Conservation (phyloP, 345 rosid species). For the Acer saccharum region DNA sequence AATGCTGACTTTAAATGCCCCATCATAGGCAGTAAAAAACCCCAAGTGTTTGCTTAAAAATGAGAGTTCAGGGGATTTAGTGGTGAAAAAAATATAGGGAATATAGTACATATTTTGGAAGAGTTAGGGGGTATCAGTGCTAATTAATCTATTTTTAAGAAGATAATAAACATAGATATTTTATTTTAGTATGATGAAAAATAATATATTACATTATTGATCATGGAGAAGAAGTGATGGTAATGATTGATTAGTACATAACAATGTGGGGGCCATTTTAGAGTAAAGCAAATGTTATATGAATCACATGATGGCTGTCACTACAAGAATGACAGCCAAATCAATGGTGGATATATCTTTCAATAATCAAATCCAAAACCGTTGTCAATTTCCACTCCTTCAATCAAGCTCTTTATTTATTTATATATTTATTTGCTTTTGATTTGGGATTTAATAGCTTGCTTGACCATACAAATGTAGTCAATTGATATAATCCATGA, state of each 20-base stretch:
- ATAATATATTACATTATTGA: neutral
- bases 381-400: neutral
- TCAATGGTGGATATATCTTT: neutral
- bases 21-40: too few relatives aligned
- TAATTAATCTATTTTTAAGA: too few relatives aligned
- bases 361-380: neutral
- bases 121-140: too few relatives aligned
- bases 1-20: too few relatives aligned
- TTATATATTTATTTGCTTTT: neutral
- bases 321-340: constrained; percentile 16
- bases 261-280: neutral
- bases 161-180: too few relatives aligned
- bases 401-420: neutral
- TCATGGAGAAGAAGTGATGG: neutral
- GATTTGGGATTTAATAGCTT: neutral
- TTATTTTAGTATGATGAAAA: too few relatives aligned
- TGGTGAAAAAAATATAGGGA: too few relatives aligned
- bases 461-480: neutral
- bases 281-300: neutral
- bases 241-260: neutral
- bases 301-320: constrained; percentile 25
- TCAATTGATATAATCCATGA: neutral
- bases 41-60: too few relatives aligned
- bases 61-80: too few relatives aligned
- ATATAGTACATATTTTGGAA: too few relatives aligned